phyloP scores from a whole-genome alignment of 176 grass and related monocot species.

The Oryza nivara region DNA sequence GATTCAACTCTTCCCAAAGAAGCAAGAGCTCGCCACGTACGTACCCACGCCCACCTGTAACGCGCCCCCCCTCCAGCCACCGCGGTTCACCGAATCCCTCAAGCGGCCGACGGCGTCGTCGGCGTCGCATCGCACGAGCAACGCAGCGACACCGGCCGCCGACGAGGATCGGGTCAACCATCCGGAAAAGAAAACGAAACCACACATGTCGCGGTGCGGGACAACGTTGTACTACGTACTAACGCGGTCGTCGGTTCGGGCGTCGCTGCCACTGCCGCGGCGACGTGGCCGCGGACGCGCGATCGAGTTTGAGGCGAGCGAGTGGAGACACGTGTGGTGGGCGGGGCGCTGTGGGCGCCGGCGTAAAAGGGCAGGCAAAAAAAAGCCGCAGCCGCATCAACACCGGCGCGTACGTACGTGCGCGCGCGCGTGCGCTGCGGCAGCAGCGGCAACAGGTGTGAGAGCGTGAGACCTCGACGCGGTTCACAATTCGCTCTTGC shows the following conservation, averaged over 20 bases:
- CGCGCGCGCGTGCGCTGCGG: too few species aligned
- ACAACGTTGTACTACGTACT: background rate
- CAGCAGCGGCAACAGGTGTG: background rate
- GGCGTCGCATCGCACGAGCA: background rate
- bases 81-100: background rate
- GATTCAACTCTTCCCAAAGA: background rate
- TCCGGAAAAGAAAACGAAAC: too few species aligned
- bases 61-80: conserved; percentile 22
- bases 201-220: too few species aligned
- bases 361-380: background rate
- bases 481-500: too few species aligned
- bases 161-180: background rate
- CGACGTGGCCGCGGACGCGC: conserved; percentile 11
- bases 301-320: background rate
- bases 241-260: conserved; percentile 9
- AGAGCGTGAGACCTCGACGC: background rate
- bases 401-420: too few species aligned
- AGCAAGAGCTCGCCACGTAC: conserved; percentile 30
- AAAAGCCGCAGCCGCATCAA: background rate
- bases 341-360: background rate
- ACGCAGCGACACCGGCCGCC: background rate
- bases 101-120: background rate
- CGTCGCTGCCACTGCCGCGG: conserved; percentile 29
- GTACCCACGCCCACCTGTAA: background rate
- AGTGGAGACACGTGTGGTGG: conserved; percentile 33